Evolutionary conservation across 768 basidiomycete species (phyloP).

Genomic region (Rhizopogon vesiculosus): DNA sequence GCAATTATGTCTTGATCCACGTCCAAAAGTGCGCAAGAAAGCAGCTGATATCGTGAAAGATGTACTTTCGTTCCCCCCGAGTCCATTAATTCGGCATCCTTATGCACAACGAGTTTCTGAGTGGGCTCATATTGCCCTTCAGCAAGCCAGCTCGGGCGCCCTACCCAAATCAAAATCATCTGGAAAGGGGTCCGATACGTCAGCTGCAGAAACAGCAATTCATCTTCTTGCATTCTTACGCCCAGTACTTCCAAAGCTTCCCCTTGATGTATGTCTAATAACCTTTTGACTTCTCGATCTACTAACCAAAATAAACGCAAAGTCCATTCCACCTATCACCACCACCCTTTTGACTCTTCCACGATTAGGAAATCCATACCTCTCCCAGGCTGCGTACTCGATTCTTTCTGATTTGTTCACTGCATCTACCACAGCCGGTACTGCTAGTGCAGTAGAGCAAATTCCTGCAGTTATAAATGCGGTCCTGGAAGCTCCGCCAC

Average conservation of each 20-base stretch:
- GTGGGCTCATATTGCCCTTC: constrained; percentile 67
- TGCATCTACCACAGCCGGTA: constrained; percentile 44
- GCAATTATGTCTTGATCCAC: constrained; percentile 76
- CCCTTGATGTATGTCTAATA: constrained; percentile 55
- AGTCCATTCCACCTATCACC: constrained; percentile 73
- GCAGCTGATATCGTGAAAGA: constrained; percentile 84
- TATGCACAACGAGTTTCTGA: constrained; percentile 79
- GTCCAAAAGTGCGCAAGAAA: constrained; percentile 92
- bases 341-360: constrained; percentile 75
- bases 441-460: constrained; percentile 45
- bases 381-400: constrained; percentile 85
- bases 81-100: constrained; percentile 77
- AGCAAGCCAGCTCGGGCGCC: constrained; percentile 59
- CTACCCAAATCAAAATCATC: constrained; percentile 54
- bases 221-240: constrained; percentile 73
- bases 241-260: constrained; percentile 55
- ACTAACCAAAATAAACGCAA: constrained; percentile 11
- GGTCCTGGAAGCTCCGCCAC: constrained; percentile 64
- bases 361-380: constrained; percentile 81
- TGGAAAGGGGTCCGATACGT: constrained; percentile 46
- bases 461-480: constrained; percentile 60
- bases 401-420: constrained; percentile 80
- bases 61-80: constrained; percentile 69
- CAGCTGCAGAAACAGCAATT: constrained; percentile 68
- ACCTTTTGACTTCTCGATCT: constrained; percentile 3